Base-by-base conservation (phyloP, 345 rosid genomes). In the Kernera saxatilis region DNA sequence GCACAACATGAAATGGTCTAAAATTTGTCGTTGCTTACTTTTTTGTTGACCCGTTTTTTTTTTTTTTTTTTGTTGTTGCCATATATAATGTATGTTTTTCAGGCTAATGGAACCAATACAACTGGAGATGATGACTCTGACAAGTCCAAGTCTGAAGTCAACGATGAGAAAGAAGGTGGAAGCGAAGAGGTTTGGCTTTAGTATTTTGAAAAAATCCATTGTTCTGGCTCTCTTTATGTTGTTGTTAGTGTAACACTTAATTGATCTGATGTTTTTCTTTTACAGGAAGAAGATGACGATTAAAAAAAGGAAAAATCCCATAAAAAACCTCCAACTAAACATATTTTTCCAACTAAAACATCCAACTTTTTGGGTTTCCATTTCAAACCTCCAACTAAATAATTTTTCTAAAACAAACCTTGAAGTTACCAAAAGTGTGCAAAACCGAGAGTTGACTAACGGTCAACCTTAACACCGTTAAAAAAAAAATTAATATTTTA, bases 121-220 rank as follows among this genome's bases (percentile, higher is more conserved):
- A 68, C 73, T 13, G 87, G 81, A 7, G 91, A 82, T 19, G 86
- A 88, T 53, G 94, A 85, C 54, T 88, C 95, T 79, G 95, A 91
- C 67, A 88, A 88, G 83, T 80, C 93, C 1, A 91, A 84, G 71
- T 85, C 97, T 35, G 89, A 87, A 63, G 93, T 87, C 72, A 62
- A 69, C 55, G 75, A 45, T 30, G 79, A 52, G 51, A 64, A 39
- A 11, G 61, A 48, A 56, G 67, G 0, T 22, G 72, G 17, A 50
- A 77, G 58, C 49, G 76, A 41, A 33, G 69, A 57, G 72, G 77
- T 71, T 46, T 37, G 61, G 13, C 14, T 2, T 27, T 50, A 11
- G 3, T 2, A 29, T 17, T 13, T 60, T 30, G 0, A 0, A 8
- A 13, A 6, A 17, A 19, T 17, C 14, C 6, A 0, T 23, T 46